Percentiles rank a stretch among this genome's conserved stretches.
Evolutionary conservation across 805 yeast genomes (phyloP).

Genomic region (Monosporozyma yasuniensis): DNA sequence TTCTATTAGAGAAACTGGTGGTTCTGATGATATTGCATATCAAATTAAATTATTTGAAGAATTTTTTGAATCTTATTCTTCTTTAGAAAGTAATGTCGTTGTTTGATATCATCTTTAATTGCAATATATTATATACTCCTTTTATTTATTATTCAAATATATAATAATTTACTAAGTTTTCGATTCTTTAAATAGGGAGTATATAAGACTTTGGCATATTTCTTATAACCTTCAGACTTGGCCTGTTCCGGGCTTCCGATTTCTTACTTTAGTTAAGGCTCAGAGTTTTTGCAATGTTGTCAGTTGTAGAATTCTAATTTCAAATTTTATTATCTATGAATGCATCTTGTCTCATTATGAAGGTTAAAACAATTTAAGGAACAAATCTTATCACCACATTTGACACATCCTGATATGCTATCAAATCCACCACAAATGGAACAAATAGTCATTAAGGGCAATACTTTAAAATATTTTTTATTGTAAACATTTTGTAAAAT

Average conservation of each 20-base stretch:
- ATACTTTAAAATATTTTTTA: slow-evolving; percentile 27
- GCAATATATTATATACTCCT: neutral
- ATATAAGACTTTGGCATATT: too few species aligned
- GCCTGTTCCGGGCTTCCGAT: too few species aligned
- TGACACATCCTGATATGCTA: slow-evolving; percentile 27
- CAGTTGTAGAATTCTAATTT: too few species aligned
- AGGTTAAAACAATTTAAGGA: slow-evolving; percentile 25
- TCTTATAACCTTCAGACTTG: too few species aligned
- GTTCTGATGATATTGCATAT: slow-evolving; percentile 59
- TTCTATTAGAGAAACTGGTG: slow-evolving; percentile 86
- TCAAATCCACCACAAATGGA: slow-evolving; percentile 30
- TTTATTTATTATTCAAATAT: neutral
- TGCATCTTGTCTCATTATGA: slow-evolving; percentile 30
- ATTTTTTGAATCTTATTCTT: slow-evolving; percentile 44
- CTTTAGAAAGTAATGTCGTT: slow-evolving; percentile 36
- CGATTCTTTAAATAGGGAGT: too few species aligned
- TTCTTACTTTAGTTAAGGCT: too few species aligned
- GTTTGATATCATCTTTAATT: slow-evolving; percentile 18
- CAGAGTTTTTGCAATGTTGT: too few species aligned
- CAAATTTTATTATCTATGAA: slow-evolving; percentile 9
- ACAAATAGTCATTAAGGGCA: slow-evolving; percentile 28
- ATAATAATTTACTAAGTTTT: too few species aligned
- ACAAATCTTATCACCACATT: slow-evolving; percentile 28
- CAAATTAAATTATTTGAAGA: slow-evolving; percentile 54
- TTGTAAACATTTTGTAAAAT: slow-evolving; percentile 27